Evolutionary conservation across 148 eudicot genomes (phyloP), one percentile per base, ranked within the genome.

Genomic region (Salicornia ramosissima): DNA sequence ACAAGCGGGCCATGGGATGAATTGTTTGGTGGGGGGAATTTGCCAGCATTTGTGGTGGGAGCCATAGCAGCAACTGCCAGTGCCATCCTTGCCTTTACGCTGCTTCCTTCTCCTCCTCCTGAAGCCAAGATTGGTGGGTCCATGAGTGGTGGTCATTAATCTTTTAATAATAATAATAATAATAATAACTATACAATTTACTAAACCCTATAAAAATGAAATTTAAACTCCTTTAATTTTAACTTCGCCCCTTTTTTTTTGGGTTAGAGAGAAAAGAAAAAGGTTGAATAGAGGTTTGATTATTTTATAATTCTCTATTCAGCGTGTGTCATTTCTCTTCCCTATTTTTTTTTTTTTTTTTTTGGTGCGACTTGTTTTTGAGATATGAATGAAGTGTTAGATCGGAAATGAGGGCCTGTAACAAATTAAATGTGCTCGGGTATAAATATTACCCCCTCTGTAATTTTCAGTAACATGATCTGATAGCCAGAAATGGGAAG

Each of bases 1-100:
- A 62, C 82, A 19, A 82, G 83, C n/a, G 93, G 93, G 46, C 86
- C 86, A 18, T 86, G 81, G 82, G 90, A 88, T 62, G 71, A 69
- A 6, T 1, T 82, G 16, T 86, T 88, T 16, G 89, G 90, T 7
- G 90, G 92, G 2, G 84, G 89, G 8, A 88, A 88, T 61, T 66
- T 88, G 70, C 92, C 92, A 7, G 87, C 92, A 3, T 82, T 88
- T 24, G 78, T 85, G 18, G 79, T 78, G 30, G 92, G 86, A 47
- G 92, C 87, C 0, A 26, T 85, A 2, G 83, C 92, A 0, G 87
- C 92, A 0, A 76, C 82, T 0, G 75, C 65, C 0, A 82, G 86
- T 53, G 85, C 82, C 0, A 67, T 87, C 1, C 49, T 81, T 10
- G 77, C 91, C 1, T 57, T 87, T 43, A 77, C 85, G 4, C 42